Conservation (phyloP, 495 filamentous ascomycete genomes). For the Aspergillus wentii region DNA sequence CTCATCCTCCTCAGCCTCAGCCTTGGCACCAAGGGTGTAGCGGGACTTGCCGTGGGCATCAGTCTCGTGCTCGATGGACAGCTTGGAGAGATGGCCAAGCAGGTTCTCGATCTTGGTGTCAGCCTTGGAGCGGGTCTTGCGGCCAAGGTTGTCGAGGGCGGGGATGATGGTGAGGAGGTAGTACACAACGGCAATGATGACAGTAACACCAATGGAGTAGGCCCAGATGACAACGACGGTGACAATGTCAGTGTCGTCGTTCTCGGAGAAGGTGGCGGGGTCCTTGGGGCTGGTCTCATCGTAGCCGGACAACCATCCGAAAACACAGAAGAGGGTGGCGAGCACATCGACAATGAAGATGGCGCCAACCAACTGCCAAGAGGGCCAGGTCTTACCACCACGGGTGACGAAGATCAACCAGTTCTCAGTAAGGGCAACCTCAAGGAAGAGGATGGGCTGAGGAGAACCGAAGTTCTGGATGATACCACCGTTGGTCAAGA, state of each 20-base stretch:
- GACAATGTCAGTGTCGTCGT: slow-evolving; percentile 67
- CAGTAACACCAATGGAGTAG: slow-evolving; percentile 72
- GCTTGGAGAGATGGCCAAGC: slow-evolving; percentile 68
- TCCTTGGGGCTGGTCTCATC: slow-evolving; percentile 40
- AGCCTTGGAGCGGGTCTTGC: slow-evolving; percentile 66
- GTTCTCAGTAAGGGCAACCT: slow-evolving; percentile 71
- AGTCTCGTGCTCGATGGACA: slow-evolving; percentile 66
- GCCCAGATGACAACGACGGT: slow-evolving; percentile 75
- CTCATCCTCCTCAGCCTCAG: slow-evolving; percentile 65
- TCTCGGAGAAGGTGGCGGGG: slow-evolving; percentile 42
- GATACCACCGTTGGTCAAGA: slow-evolving; percentile 63
- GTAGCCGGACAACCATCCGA: slow-evolving; percentile 61
- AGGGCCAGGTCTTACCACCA: slow-evolving; percentile 65
- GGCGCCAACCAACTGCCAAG: slow-evolving; percentile 66
- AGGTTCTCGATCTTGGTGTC: slow-evolving; percentile 82
- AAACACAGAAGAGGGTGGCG: slow-evolving; percentile 67
- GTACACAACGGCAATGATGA: slow-evolving; percentile 76
- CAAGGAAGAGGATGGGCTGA: slow-evolving; percentile 69
- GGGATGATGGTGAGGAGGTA: slow-evolving; percentile 64
- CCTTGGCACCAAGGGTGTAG: slow-evolving; percentile 57
- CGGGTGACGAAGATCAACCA: slow-evolving; percentile 79
- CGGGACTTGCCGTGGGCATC: slow-evolving; percentile 51
- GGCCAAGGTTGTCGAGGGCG: slow-evolving; percentile 70
- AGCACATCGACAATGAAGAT: slow-evolving; percentile 68
- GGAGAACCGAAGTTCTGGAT: slow-evolving; percentile 68